Evolutionary conservation across 768 basidiomycete species (phyloP).

Genomic region (Gymnopilus dilepis): DNA sequence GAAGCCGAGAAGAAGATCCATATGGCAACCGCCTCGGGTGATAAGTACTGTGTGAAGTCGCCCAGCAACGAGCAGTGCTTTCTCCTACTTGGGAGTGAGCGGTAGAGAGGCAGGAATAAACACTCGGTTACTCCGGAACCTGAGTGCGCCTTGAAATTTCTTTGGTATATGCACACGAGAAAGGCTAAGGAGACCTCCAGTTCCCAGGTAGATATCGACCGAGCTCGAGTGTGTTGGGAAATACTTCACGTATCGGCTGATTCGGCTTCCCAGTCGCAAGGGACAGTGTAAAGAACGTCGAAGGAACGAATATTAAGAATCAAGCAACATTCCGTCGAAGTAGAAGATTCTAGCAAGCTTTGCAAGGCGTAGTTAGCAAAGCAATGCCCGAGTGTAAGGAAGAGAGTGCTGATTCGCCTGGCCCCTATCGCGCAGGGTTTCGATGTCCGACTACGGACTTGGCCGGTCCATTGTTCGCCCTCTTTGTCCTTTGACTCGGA

Average conservation of each 20-base stretch:
- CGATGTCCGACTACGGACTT: background rate
- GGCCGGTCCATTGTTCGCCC: background rate
- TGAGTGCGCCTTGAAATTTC: background rate
- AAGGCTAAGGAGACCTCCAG: too few species aligned
- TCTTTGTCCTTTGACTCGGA: slow-evolving; percentile 7
- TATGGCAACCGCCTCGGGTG: background rate
- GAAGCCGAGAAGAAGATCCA: background rate
- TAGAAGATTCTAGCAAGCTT: too few species aligned
- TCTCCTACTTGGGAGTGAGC: background rate
- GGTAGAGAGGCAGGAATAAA: background rate
- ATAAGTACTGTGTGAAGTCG: background rate
- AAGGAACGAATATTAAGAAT: too few species aligned
- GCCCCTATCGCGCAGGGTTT: background rate
- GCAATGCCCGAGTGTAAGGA: background rate
- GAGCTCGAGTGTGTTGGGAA: too few species aligned
- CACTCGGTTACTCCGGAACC: background rate
- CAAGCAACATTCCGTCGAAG: too few species aligned
- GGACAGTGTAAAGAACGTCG: too few species aligned
- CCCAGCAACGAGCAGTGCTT: background rate
- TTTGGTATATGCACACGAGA: too few species aligned
- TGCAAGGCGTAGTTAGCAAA: too few species aligned
- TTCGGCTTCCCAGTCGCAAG: too few species aligned
- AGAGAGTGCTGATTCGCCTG: background rate
- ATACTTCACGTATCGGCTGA: too few species aligned
- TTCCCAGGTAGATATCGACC: too few species aligned